A percentile compares a stretch with the other conserved stretches of the same genome.
phyloP scores from a whole-genome alignment of 305 asterid species.

The Withania somnifera region DNA sequence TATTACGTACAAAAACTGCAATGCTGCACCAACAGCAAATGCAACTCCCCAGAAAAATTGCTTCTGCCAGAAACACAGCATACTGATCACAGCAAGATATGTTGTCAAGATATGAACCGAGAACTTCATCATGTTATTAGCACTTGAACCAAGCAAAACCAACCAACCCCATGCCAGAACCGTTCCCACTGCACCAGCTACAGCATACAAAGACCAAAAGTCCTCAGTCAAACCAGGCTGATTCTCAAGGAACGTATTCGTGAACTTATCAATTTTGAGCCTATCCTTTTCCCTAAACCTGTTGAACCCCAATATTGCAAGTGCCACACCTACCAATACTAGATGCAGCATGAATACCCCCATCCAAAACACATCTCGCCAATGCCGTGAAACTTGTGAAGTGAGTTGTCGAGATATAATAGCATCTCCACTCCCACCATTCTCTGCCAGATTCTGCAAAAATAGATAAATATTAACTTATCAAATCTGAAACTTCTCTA shows the following conservation, averaged over 20 bases:
- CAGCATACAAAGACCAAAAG: conserved; percentile 77
- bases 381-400: conserved; percentile 49
- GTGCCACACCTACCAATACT: conserved; percentile 59
- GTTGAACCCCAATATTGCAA: conserved; percentile 75
- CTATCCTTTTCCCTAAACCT: conserved; percentile 72
- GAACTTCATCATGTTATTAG: conserved; percentile 71
- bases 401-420: conserved; percentile 26
- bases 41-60: conserved; percentile 88
- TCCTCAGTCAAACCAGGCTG: conserved; percentile 83
- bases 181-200: conserved; percentile 70
- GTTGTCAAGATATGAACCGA: conserved; percentile 86
- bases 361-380: conserved; percentile 95
- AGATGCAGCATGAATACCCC: conserved; percentile 59
- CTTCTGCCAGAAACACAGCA: conserved; percentile 75
- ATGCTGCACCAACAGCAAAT: conserved; percentile 73
- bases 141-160: conserved; percentile 70
- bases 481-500: background rate
- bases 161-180: conserved; percentile 81
- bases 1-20: conserved; percentile 83
- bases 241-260: conserved; percentile 67
- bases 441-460: conserved; percentile 57
- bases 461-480: conserved; percentile 6
- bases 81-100: conserved; percentile 89
- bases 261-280: conserved; percentile 72
- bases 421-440: conserved; percentile 10